Conservation (phyloP, 2,329 filamentous ascomycete species). For the Rugonectria rugulosa region DNA sequence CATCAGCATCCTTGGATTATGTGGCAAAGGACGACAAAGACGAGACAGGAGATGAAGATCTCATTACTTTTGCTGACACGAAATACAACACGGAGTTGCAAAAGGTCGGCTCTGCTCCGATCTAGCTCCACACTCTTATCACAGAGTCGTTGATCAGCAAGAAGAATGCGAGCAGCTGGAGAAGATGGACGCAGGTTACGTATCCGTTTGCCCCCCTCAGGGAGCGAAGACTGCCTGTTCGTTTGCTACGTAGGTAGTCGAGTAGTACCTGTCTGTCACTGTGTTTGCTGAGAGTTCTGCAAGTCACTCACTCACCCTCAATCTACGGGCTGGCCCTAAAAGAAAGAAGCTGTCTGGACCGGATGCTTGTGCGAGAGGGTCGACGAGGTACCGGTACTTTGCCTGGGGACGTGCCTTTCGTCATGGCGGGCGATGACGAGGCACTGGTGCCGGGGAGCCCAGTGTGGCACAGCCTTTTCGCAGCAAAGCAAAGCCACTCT, state of each 20-base stretch:
- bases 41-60: conserved; percentile 12
- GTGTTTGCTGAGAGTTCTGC: conserved; percentile 23
- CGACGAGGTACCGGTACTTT: conserved; percentile 40
- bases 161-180: conserved; percentile 8
- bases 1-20: not conserved
- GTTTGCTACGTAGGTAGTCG: not conserved
- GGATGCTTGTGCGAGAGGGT: not conserved
- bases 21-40: conserved; percentile 1
- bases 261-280: not conserved
- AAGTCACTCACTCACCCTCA: too few relatives aligned
- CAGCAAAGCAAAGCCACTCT: conserved; percentile 33
- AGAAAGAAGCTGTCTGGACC: too few relatives aligned
- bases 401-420: conserved; percentile 33
- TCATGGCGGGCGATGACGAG: conserved; percentile 49
- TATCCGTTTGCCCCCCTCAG: conserved; percentile 10
- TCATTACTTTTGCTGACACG: conserved; percentile 4
- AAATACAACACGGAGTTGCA: conserved; percentile 3
- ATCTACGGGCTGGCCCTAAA: conserved; percentile 2
- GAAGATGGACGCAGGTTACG: conserved; percentile 4
- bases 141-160: conserved; percentile 9
- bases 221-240: not conserved
- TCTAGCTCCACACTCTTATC: conserved; percentile 10
- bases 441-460: conserved; percentile 40
- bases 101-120: conserved; percentile 2
- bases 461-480: conserved; percentile 37